Evolutionary conservation across 2,329 filamentous ascomycete genomes (phyloP).

Genomic region (Bipolaris sorokiniana): DNA sequence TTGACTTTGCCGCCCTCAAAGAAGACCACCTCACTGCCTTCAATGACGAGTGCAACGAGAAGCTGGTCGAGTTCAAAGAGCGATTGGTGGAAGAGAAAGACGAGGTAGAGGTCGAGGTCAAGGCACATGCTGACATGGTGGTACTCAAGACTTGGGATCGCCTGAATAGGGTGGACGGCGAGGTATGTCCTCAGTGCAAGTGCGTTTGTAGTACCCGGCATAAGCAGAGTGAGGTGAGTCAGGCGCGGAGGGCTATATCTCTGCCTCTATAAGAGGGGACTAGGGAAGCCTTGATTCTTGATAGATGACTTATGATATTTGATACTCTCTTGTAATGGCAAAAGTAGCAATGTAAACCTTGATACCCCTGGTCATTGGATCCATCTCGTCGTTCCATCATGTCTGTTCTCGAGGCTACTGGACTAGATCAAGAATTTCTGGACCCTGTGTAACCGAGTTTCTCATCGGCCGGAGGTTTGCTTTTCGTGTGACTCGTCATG

Average conservation of each 20-base stretch:
- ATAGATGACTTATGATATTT: background rate
- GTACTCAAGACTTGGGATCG: slow-evolving; percentile 1
- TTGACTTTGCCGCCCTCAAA: slow-evolving; percentile 3
- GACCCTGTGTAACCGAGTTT: no score
- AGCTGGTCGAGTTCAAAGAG: slow-evolving; percentile 6
- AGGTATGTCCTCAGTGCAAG: background rate
- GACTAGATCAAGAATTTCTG: no score
- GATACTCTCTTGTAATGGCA: background rate
- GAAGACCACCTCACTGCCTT: slow-evolving; percentile 6
- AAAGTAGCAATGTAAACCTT: background rate
- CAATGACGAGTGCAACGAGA: slow-evolving; percentile 7
- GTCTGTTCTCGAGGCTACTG: no score
- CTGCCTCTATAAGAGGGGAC: slow-evolving; percentile 1
- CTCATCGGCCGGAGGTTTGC: no score
- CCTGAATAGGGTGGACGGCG: background rate
- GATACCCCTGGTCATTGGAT: background rate
- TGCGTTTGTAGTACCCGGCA: background rate
- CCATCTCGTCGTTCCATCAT: background rate
- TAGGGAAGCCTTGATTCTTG: no score
- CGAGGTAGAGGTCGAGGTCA: background rate
- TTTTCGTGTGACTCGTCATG: no score
- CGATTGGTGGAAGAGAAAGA: slow-evolving; percentile 3
- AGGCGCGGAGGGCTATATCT: slow-evolving; percentile 4
- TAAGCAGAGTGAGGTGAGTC: background rate
- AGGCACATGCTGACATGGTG: slow-evolving; percentile 4